phyloP scores from a whole-genome alignment of 768 basidiomycete species.

The Pleurotus tuoliensis region DNA sequence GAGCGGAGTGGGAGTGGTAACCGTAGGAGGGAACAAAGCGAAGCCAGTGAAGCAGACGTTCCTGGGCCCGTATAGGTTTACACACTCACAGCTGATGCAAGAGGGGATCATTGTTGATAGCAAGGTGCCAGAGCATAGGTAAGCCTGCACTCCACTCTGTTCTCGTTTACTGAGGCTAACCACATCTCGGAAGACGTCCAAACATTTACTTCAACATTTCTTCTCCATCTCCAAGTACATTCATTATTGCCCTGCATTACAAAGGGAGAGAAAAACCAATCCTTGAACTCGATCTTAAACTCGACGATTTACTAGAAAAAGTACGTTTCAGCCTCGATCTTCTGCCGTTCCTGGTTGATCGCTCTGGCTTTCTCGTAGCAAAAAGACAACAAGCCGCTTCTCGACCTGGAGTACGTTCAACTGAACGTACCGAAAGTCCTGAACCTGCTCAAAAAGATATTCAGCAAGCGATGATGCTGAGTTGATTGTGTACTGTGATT shows the following conservation, averaged over 20 bases:
- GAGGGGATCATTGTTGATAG: conserved; percentile 99
- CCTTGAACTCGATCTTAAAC: conserved; percentile 98
- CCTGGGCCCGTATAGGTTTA: conserved; percentile 93
- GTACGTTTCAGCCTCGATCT: conserved; percentile 36
- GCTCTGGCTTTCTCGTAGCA: conserved; percentile 50
- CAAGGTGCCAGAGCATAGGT: conserved; percentile 98
- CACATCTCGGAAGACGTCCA: conserved; percentile 57
- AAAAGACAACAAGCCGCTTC: conserved; percentile 95
- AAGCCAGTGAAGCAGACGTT: conserved; percentile 83
- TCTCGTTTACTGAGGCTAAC: background rate
- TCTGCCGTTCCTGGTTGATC: background rate
- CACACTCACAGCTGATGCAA: conserved; percentile 96
- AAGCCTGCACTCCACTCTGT: conserved; percentile 18
- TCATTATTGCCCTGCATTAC: conserved; percentile 97
- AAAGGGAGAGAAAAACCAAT: conserved; percentile 99
- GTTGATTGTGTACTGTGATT: too few species aligned
- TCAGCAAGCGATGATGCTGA: conserved; percentile 67
- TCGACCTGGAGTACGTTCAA: conserved; percentile 97
- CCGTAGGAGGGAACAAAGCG: conserved; percentile 95
- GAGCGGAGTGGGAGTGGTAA: conserved; percentile 89
- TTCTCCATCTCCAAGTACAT: conserved; percentile 94
- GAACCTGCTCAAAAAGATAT: conserved; percentile 88
- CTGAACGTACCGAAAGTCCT: conserved; percentile 94
- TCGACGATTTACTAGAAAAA: conserved; percentile 96
- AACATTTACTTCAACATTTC: conserved; percentile 99